Evolutionary conservation across 2,329 filamentous ascomycete genomes (phyloP).

Genomic region (Paracamarosporium sp.): DNA sequence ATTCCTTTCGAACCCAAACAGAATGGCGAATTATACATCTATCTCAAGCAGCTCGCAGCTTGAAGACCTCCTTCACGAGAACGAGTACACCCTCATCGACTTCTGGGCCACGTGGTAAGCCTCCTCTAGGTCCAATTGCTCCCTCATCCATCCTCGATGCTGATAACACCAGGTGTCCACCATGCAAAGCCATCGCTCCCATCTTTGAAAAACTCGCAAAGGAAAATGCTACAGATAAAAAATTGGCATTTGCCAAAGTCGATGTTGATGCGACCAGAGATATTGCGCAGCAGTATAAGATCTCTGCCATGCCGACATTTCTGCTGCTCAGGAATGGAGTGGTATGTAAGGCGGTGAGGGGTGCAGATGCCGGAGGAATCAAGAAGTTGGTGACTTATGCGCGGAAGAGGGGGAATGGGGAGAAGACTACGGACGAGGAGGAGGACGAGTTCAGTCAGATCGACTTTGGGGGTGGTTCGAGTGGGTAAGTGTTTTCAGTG

Average conservation of each 20-base stretch:
- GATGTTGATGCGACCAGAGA: conserved; percentile 59
- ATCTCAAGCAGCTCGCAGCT: conserved; percentile 4
- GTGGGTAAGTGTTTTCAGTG: background rate
- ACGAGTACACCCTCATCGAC: conserved; percentile 10
- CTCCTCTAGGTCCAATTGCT: background rate
- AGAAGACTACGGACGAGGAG: conserved; percentile 1
- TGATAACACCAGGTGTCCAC: conserved; percentile 53
- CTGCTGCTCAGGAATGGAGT: conserved; percentile 23
- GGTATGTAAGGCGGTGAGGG: conserved; percentile 17
- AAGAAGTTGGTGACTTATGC: conserved; percentile 8
- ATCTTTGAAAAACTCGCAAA: conserved; percentile 57
- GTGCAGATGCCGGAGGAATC: conserved; percentile 16
- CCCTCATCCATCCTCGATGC: background rate
- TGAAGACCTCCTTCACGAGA: background rate
- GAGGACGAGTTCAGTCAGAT: conserved; percentile 6
- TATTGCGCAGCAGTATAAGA: conserved; percentile 54
- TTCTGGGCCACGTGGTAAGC: conserved; percentile 17
- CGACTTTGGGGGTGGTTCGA: background rate
- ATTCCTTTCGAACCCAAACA: no score
- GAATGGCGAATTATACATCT: conserved; percentile 7
- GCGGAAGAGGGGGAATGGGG: conserved; percentile 9
- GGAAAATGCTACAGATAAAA: conserved; percentile 50
- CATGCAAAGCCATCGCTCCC: conserved; percentile 60
- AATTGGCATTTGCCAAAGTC: conserved; percentile 60
- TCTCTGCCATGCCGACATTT: conserved; percentile 50